phyloP scores from a whole-genome alignment of 2,329 filamentous ascomycete species.

The Diaporthe sp. region DNA sequence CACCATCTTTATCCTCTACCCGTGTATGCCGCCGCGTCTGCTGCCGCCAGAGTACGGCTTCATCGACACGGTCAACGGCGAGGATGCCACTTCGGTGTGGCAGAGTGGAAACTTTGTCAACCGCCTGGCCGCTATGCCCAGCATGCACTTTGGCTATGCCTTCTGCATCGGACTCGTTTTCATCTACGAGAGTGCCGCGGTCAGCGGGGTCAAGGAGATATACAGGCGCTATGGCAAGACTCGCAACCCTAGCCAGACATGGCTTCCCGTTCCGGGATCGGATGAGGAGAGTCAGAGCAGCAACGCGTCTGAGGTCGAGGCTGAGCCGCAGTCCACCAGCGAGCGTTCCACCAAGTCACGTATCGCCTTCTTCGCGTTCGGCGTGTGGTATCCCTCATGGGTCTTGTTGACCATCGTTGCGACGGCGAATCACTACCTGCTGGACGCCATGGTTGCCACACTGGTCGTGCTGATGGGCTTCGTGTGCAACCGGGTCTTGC shows the following conservation, averaged over 20 bases:
- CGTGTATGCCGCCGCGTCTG: constrained; percentile 73
- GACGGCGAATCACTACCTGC: constrained; percentile 74
- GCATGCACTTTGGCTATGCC: constrained; percentile 69
- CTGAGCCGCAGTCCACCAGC: constrained; percentile 26
- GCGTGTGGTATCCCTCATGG: constrained; percentile 65
- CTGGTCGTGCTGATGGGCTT: constrained; percentile 73
- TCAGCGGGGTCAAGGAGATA: constrained; percentile 39
- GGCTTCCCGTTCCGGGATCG: constrained; percentile 35
- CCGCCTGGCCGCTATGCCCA: constrained; percentile 70
- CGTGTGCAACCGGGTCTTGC: constrained; percentile 62
- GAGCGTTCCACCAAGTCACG: constrained; percentile 36
- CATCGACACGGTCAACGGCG: constrained; percentile 65
- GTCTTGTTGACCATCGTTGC: constrained; percentile 71
- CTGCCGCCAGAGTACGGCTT: constrained; percentile 65
- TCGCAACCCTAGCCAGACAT: constrained; percentile 36
- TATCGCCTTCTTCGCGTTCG: constrained; percentile 50
- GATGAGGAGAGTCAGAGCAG: constrained; percentile 36
- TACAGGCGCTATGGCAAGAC: constrained; percentile 40
- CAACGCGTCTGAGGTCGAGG: constrained; percentile 2
- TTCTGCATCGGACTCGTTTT: constrained; percentile 68
- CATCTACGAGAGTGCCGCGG: constrained; percentile 60
- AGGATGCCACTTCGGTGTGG: constrained; percentile 66
- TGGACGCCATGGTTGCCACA: constrained; percentile 76
- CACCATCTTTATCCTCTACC: constrained; percentile 69
- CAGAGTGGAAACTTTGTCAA: constrained; percentile 70